Conservation (phyloP, 192 early-diverging fungal genomes). For the Podila minutissima region DNA sequence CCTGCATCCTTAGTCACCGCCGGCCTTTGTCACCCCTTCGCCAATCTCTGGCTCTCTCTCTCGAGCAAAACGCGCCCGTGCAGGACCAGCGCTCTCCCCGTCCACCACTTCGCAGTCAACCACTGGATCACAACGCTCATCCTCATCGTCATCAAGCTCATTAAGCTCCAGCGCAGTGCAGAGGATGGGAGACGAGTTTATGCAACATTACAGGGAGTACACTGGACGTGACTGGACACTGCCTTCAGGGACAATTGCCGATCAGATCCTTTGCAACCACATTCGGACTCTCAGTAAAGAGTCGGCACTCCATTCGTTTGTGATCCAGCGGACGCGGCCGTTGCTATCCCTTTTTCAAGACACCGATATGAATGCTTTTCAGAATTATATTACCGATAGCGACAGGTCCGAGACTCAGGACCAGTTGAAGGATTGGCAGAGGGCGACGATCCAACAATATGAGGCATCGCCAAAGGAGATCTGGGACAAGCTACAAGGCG, state of each 20-base stretch:
- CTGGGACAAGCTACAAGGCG: no score
- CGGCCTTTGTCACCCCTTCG: no score
- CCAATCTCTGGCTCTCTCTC: no score
- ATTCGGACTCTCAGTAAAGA: background rate
- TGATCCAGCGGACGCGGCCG: background rate
- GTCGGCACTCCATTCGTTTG: constrained; percentile 3
- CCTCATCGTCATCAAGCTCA: background rate
- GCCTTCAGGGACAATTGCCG: constrained; percentile 3
- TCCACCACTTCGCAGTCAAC: background rate
- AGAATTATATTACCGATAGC: background rate
- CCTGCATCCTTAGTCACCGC: no score
- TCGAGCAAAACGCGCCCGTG: no score
- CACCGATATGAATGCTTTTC: background rate
- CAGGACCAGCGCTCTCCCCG: no score
- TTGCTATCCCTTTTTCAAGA: background rate
- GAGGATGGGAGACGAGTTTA: constrained; percentile 11
- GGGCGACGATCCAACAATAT: no score
- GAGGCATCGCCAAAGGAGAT: no score
- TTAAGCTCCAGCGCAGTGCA: background rate
- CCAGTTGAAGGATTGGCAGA: no score
- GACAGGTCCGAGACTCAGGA: background rate
- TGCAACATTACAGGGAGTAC: constrained; percentile 5
- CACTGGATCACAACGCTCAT: background rate
- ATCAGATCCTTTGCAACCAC: background rate
- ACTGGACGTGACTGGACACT: background rate